Base-by-base conservation (phyloP, 2,329 filamentous ascomycete genomes). In the Beauveria scarabaeidicola region DNA sequence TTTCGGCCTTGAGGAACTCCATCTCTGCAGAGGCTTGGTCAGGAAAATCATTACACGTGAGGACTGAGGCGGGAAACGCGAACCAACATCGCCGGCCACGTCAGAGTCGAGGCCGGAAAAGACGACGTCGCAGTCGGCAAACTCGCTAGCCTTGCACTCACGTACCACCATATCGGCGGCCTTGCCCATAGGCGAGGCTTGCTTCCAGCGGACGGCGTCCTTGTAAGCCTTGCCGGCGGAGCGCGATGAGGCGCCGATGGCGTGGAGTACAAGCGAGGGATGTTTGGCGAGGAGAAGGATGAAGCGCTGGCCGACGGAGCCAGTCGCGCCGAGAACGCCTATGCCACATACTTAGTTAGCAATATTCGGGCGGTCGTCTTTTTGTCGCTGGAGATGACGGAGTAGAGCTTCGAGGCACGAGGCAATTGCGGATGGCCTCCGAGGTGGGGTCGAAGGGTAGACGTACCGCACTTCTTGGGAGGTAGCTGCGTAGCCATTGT, bases 201-300 rank as follows among this genome's bases (percentile, higher is more conserved):
- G 93, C 81, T 97, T 97, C 94, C 94, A 97, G 68, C 85, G 85
- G 63, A 95, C 92, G 43, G 92, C 93, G 82, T 96, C 91, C 74
- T 87, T 88, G 80, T 97, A 97, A 71, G 88, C 89, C 81, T 97
- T 97, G 69, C 92, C 92, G 7, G 90, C 91, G 10, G 91, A 96
- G 61, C 90, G 85, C 61, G 90, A 85, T 19, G 91, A 96, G 40
- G 94, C 94, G 64, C 94, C 94, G 53, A 97, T 84, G 61, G 91
- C 91, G 64, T 94, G 88, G 61, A 97, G 86, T 64, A 85, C 85
- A 68, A 97, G 89, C 73, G 89, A 84, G 17, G 93, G 92, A 76
- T 97, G 93, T 58, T 91, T 82, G 48, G 90, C 87, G 63, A 97
- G 87, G 56, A 97, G 84, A 38, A 97, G 86, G 71, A 97, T 94